These are phyloP conservation scores for Ascocoryne sarcoides DNA, from an alignment of 2,329 filamentous ascomycete species.

Conservation along the genomic window DNA sequence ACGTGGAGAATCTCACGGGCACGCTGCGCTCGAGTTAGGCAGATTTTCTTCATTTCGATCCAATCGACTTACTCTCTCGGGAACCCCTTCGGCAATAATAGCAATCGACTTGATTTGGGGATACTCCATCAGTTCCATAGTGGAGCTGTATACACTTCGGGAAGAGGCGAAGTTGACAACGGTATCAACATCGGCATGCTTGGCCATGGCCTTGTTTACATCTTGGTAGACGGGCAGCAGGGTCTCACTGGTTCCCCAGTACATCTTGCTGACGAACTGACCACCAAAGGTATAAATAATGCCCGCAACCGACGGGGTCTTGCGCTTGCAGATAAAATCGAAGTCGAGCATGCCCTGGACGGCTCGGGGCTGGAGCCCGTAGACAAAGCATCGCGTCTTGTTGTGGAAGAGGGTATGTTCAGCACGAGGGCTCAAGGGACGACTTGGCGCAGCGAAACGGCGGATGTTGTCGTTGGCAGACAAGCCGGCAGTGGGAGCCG, in stretches of 20 bases:
- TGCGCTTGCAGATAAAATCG: conserved; percentile 99
- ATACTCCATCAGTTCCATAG: conserved; percentile 95
- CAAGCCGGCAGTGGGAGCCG: conserved; percentile 39
- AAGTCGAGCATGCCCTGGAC: conserved; percentile 96
- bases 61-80: conserved; percentile 69
- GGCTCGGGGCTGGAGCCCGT: conserved; percentile 93
- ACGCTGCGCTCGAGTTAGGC: conserved; percentile 46
- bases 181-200: conserved; percentile 95
- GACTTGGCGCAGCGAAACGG: conserved; percentile 87
- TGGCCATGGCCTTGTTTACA: conserved; percentile 82
- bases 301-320: conserved; percentile 89
- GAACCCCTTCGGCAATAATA: conserved; percentile 98
- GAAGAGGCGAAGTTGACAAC: conserved; percentile 99
- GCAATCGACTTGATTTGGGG: conserved; percentile 98
- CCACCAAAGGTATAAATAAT: conserved; percentile 99
- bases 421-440: conserved; percentile 80
- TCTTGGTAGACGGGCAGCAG: conserved; percentile 97
- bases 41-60: conserved; percentile 22
- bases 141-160: conserved; percentile 96
- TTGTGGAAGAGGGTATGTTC: conserved; percentile 93
- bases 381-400: conserved; percentile 99
- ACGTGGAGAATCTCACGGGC: conserved; percentile 96
- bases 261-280: conserved; percentile 99
- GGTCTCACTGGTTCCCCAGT: conserved; percentile 99
- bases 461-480: conserved; percentile 92